Evolutionary conservation across 108 stramenopile species (phyloP).

Genomic region (Nannochloropsis salina): DNA sequence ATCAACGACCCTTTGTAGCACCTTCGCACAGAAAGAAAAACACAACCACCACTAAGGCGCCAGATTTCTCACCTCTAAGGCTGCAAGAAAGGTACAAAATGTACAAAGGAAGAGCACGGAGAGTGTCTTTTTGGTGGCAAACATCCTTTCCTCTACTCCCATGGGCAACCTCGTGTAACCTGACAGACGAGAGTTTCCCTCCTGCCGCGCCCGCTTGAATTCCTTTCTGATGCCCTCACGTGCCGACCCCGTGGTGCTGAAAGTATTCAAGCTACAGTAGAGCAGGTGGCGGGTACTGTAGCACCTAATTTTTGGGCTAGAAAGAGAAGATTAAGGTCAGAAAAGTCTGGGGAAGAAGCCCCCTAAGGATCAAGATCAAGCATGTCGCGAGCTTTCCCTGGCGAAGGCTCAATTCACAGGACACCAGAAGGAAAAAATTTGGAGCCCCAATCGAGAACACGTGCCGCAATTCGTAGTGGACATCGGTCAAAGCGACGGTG

Average conservation of each 20-base stretch:
- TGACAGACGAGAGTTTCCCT: neutral
- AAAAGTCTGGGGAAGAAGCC: too few species aligned
- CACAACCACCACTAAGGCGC: neutral
- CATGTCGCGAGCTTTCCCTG: too few species aligned
- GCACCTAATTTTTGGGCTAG: neutral
- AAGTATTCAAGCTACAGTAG: neutral
- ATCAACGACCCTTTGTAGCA: too few species aligned
- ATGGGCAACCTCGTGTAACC: neutral
- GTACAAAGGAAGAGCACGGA: neutral
- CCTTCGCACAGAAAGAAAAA: neutral
- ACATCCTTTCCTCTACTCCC: neutral
- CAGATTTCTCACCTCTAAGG: neutral
- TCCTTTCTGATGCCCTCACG: neutral
- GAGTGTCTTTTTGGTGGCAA: neutral
- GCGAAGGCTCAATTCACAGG: too few species aligned
- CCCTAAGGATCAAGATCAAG: too few species aligned
- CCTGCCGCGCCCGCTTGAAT: neutral
- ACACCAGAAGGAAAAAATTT: too few species aligned
- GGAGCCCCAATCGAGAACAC: too few species aligned
- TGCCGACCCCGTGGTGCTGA: neutral
- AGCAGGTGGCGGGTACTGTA: neutral
- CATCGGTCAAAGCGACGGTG: too few species aligned
- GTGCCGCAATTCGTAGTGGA: too few species aligned
- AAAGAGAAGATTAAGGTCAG: too few species aligned
- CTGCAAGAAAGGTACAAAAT: neutral